Conservation (phyloP, 768 basidiomycete species). For the Boletus fagicola region DNA sequence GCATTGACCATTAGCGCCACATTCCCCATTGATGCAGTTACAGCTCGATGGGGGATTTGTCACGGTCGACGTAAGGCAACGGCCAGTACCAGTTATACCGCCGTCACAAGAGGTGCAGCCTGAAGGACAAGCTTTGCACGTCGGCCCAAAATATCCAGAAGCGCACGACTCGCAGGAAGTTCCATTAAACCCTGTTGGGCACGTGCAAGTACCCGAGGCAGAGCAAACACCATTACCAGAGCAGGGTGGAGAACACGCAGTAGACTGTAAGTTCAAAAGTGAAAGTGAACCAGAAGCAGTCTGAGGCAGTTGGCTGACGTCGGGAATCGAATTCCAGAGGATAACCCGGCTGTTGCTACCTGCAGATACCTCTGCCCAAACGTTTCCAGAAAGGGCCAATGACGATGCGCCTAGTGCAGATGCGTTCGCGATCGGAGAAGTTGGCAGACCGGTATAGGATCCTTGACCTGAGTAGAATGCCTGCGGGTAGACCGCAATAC, state of each 20-base stretch:
- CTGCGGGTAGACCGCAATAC: slow-evolving; percentile 62
- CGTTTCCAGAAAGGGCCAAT: slow-evolving; percentile 62
- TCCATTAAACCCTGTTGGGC: slow-evolving; percentile 73
- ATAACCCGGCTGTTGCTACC: slow-evolving; percentile 60
- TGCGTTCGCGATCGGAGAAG: slow-evolving; percentile 43
- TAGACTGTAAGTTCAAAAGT: slow-evolving; percentile 69
- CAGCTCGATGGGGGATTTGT: slow-evolving; percentile 61
- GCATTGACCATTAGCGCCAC: slow-evolving; percentile 66
- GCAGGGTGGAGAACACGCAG: slow-evolving; percentile 73
- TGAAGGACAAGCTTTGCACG: slow-evolving; percentile 66
- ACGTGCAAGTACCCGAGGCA: slow-evolving; percentile 66
- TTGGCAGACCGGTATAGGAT: slow-evolving; percentile 57
- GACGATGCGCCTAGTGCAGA: slow-evolving; percentile 56
- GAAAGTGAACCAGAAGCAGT: slow-evolving; percentile 48
- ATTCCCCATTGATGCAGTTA: slow-evolving; percentile 81
- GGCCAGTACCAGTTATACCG: slow-evolving; percentile 74
- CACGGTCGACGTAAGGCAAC: slow-evolving; percentile 55
- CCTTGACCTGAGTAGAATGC: slow-evolving; percentile 65
- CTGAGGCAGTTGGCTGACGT: slow-evolving; percentile 64
- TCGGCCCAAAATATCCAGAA: slow-evolving; percentile 70
- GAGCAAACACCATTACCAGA: slow-evolving; percentile 72
- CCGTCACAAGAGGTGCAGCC: slow-evolving; percentile 74
- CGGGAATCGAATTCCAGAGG: slow-evolving; percentile 78
- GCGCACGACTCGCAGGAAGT: slow-evolving; percentile 77
- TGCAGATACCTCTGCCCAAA: slow-evolving; percentile 64